Percentiles rank a stretch among this genome's conserved stretches.
Conservation (phyloP, 352 stramenopile species). For the Phytophthora boehmeriae region DNA sequence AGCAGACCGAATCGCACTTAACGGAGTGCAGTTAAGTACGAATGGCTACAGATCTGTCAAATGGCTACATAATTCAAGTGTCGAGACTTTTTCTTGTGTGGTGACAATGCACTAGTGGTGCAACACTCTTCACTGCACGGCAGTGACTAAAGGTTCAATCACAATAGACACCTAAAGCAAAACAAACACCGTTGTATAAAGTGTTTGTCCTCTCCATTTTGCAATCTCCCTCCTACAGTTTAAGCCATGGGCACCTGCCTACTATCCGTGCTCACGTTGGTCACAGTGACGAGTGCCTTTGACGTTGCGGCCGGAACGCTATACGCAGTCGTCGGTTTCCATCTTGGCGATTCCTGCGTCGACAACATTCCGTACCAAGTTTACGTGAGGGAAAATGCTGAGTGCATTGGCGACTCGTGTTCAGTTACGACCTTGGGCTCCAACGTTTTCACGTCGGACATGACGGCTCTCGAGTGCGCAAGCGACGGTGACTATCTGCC, state of each 20-base stretch:
- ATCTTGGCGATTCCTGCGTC: conserved; percentile 24
- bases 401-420: conserved; percentile 17
- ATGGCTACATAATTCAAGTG: no score
- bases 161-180: no score
- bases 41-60: neutral
- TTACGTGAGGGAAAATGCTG: conserved; percentile 17
- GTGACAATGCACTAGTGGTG: no score
- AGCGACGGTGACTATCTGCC: conserved; percentile 7
- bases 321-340: conserved; percentile 21
- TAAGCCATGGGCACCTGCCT: no score
- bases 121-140: no score
- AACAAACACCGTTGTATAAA: no score
- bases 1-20: neutral
- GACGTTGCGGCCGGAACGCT: conserved; percentile 2
- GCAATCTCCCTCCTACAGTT: no score
- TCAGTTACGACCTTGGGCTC: conserved; percentile 13
- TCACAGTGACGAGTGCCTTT: no score
- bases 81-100: no score
- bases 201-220: no score
- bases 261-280: no score
- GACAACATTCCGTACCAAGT: conserved; percentile 20
- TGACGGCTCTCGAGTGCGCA: conserved; percentile 19
- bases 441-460: conserved; percentile 15
- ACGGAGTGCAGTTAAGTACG: neutral
- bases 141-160: no score